Evolutionary conservation across 164 flowering plant genomes (phyloP).

Genomic region (Santalum album): DNA sequence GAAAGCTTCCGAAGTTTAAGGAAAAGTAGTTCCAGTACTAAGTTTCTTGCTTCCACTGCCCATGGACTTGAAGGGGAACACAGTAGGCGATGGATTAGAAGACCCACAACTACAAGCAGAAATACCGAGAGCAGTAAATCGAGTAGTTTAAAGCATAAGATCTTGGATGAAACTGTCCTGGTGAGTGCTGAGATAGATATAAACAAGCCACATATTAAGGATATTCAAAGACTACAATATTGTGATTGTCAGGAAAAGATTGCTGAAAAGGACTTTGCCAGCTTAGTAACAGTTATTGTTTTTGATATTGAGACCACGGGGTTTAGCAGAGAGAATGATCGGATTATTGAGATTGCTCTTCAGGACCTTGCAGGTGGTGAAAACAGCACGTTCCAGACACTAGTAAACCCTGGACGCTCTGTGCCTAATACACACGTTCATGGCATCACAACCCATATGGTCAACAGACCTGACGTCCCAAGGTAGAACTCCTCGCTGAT

Average conservation of each 20-base stretch:
- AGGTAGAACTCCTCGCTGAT: conserved; percentile 35
- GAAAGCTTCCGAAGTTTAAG: conserved; percentile 24
- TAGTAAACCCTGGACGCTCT: conserved; percentile 60
- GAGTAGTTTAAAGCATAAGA: conserved; percentile 19
- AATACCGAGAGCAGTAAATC: conserved; percentile 26
- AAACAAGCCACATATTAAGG: conserved; percentile 21
- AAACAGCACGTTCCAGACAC: conserved; percentile 79
- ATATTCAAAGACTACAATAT: conserved; percentile 22
- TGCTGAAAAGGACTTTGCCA: conserved; percentile 31
- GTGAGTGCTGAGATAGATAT: conserved; percentile 21
- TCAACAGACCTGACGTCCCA: conserved; percentile 63
- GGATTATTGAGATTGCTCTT: conserved; percentile 78
- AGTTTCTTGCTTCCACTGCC: conserved; percentile 26
- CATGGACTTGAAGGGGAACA: conserved; percentile 25
- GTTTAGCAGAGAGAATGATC: conserved; percentile 41
- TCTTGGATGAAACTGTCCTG: conserved; percentile 29
- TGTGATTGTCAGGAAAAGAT: conserved; percentile 26
- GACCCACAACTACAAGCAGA: conserved; percentile 26
- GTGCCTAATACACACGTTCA: conserved; percentile 61
- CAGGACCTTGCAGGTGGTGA: conserved; percentile 78
- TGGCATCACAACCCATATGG: conserved; percentile 69
- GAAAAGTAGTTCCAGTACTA: conserved; percentile 20
- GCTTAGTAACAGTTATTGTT: conserved; percentile 43
- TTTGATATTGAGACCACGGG: conserved; percentile 91
- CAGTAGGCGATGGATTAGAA: conserved; percentile 34